Percentiles rank a stretch among this genome's conserved stretches.
phyloP scores from a whole-genome alignment of 2,329 filamentous ascomycete genomes.

The Fusarium sacchari region DNA sequence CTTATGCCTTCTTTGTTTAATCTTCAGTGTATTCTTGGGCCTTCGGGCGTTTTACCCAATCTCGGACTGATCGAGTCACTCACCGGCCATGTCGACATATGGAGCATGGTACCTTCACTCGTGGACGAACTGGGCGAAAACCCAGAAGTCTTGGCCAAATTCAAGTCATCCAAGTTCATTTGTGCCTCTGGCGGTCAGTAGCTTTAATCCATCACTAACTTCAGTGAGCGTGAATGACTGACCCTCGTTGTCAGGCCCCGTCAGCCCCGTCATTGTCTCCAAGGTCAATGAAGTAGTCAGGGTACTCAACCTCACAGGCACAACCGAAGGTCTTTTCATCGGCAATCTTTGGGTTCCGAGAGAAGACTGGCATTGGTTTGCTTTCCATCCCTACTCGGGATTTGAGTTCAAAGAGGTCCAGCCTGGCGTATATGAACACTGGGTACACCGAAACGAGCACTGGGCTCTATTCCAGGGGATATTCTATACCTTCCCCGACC shows the following conservation, averaged over 20 bases:
- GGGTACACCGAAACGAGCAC: conserved; percentile 47
- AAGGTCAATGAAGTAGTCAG: conserved; percentile 48
- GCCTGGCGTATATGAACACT: conserved; percentile 46
- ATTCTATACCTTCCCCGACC: conserved; percentile 47
- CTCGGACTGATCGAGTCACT: conserved; percentile 49
- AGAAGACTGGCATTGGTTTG: conserved; percentile 48
- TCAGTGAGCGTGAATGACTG: not conserved
- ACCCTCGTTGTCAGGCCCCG: conserved; percentile 27
- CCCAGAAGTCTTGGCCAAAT: conserved; percentile 46
- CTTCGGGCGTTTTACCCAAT: conserved; percentile 49
- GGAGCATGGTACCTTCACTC: conserved; percentile 52
- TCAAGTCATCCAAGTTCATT: conserved; percentile 48
- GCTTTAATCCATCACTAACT: no score
- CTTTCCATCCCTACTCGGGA: conserved; percentile 48
- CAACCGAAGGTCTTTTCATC: conserved; percentile 49
- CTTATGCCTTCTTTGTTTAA: conserved; percentile 50
- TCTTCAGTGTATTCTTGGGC: conserved; percentile 51
- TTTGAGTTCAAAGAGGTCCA: conserved; percentile 49
- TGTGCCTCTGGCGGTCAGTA: conserved; percentile 41
- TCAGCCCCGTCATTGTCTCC: conserved; percentile 40
- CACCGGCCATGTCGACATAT: conserved; percentile 50
- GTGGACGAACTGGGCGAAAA: conserved; percentile 48
- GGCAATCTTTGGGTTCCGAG: conserved; percentile 43
- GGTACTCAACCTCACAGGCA: conserved; percentile 49
- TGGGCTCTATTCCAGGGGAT: conserved; percentile 30